These are phyloP conservation scores for Neofusicoccum sp. DNA, from an alignment of 2,329 filamentous ascomycete genomes.

Conservation along the genomic window DNA sequence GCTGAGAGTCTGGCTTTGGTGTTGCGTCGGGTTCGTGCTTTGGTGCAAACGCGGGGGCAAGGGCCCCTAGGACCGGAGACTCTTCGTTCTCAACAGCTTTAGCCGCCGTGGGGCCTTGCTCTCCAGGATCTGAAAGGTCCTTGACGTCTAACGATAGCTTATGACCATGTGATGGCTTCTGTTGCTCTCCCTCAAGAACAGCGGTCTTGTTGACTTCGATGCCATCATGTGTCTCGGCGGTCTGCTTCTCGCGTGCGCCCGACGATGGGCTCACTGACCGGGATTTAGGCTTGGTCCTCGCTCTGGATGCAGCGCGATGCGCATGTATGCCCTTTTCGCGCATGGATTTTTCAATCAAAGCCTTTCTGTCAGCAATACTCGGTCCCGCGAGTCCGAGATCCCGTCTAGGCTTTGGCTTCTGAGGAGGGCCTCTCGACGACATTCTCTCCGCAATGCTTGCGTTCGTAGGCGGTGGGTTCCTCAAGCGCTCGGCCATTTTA, in stretches of 20 bases:
- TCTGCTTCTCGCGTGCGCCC: not conserved
- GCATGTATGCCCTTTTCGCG: slow-evolving; percentile 8
- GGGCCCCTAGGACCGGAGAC: slow-evolving; percentile 63
- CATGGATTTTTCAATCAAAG: slow-evolving; percentile 16
- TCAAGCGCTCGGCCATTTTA: slow-evolving; percentile 10
- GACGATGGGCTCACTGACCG: slow-evolving; percentile 12
- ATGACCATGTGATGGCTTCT: not conserved
- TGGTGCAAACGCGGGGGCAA: not conserved
- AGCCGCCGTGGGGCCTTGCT: slow-evolving; percentile 33
- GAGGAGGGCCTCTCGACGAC: not conserved
- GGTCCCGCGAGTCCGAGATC: slow-evolving; percentile 7
- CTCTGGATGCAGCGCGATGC: not conserved
- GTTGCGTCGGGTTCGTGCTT: not conserved
- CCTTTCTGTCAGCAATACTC: slow-evolving; percentile 15
- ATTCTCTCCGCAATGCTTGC: not conserved
- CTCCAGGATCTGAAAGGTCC: slow-evolving; percentile 29
- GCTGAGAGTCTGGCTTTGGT: slow-evolving; percentile 5
- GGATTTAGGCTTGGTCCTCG: not conserved
- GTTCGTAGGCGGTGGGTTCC: slow-evolving; percentile 1
- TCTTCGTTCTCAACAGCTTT: slow-evolving; percentile 51
- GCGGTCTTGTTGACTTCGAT: not conserved
- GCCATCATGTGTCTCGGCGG: not conserved
- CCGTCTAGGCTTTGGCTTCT: slow-evolving; percentile 3
- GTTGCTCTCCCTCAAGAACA: not conserved
- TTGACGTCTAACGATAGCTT: not conserved